Base-by-base conservation (phyloP, 805 yeast species). In the Suhomyces prunicola region DNA sequence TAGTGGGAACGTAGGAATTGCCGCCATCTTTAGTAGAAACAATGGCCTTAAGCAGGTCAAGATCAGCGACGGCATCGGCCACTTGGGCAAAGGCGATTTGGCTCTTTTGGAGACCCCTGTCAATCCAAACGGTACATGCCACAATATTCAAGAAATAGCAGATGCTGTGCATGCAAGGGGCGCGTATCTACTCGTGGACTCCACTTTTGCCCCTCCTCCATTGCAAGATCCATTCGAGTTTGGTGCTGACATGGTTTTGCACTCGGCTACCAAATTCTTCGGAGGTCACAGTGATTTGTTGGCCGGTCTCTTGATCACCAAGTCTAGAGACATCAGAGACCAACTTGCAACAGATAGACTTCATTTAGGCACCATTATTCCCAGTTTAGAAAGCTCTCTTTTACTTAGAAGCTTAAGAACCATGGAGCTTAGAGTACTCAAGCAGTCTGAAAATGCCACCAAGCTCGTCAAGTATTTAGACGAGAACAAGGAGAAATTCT, bases 201-300 rank as follows among this genome's bases (percentile, higher is more conserved):
- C 97, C 5, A 93, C 97, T 0, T 89, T 93, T 70, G 97, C 97
- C 8, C 97, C 97, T 19, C 96, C 96, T 12, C 97, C 97, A 15
- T 71, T 91, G 53, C 87, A 84, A 60, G 82, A 90, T 55, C 93
- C 96, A 5, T 90, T 90, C 71, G 77, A 78, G 40, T 86, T 82
- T 61, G 97, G 93, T 47, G 97, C 87, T 29, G 97, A 93, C 68
- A 71, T 90, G 58, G 84, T 93, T n/a, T 74, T 93, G 81, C 97
- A 92, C 68, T 90, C 97, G 1, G 97, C 91, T 1, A 92, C 97
- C 0, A 92, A 92, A 67, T 93, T 87, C 71, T 87, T 90, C 63
- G 97, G 96, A 40, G 97, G 98, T n/a, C 97, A 92, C 70, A 88
- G 96, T 6, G 97, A 92, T 67, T 72, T 91, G 44, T 74, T 92